These are phyloP conservation scores for Phaeosphaeriaceae sp. DNA, from an alignment of 2,329 filamentous ascomycete species.

Conservation along the genomic window DNA sequence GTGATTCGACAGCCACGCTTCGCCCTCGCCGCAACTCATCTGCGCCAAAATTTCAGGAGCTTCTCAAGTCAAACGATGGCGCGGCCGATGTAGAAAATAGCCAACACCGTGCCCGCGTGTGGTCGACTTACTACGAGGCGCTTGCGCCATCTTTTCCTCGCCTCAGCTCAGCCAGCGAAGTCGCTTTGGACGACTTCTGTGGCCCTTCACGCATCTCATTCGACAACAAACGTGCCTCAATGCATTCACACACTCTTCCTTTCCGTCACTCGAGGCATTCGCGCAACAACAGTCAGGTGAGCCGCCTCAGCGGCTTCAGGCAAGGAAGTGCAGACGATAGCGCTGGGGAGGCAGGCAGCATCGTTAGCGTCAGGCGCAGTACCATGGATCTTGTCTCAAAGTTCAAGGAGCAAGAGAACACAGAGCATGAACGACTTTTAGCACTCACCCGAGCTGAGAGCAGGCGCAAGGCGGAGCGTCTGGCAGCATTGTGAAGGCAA, in stretches of 20 bases:
- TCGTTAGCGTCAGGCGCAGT: conserved; percentile 47
- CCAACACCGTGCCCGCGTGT: conserved; percentile 36
- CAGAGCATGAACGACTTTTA: conserved; percentile 42
- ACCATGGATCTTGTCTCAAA: conserved; percentile 50
- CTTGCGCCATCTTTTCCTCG: conserved; percentile 39
- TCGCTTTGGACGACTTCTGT: conserved; percentile 23
- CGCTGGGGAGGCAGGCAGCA: conserved; percentile 30
- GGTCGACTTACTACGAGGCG: conserved; percentile 46
- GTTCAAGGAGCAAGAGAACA: conserved; percentile 45
- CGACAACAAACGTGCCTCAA: conserved; percentile 21
- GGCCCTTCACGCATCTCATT: conserved; percentile 21
- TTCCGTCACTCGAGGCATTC: conserved; percentile 20
- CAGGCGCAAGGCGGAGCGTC: conserved; percentile 1
- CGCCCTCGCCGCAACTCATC: conserved; percentile 32
- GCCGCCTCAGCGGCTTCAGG: conserved; percentile 26
- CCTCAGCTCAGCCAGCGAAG: conserved; percentile 25
- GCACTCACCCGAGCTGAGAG: conserved; percentile 26
- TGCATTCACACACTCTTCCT: conserved; percentile 23
- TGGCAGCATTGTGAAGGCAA: conserved; percentile 2
- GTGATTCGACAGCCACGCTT: conserved; percentile 33
- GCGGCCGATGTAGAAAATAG: conserved; percentile 9
- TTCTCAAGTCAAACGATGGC: conserved; percentile 16
- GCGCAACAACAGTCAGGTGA: conserved; percentile 30
- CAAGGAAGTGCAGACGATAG: conserved; percentile 22
- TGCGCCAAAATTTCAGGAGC: conserved; percentile 24